Conservation (phyloP, 2,329 filamentous ascomycete species). For the Aspergillus jensenii region DNA sequence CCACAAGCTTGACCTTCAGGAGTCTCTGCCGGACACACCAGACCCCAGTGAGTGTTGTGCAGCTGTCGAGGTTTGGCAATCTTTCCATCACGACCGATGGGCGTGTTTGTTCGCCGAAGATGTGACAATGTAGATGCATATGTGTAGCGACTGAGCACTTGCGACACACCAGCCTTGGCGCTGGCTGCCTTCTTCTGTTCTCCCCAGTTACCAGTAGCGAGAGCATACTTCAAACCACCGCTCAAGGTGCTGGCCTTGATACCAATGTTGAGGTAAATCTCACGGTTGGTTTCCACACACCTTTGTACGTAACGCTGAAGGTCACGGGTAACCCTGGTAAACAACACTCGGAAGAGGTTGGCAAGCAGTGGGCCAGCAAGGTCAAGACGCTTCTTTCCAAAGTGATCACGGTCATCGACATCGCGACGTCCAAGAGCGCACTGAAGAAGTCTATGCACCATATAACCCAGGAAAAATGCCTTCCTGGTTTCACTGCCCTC, state of each 20-base stretch:
- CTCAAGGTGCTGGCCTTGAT: conserved; percentile 90
- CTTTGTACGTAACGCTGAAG: conserved; percentile 88
- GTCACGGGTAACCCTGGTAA: conserved; percentile 87
- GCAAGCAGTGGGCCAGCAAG: conserved; percentile 90
- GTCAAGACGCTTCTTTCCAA: conserved; percentile 97
- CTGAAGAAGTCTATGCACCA: conserved; percentile 94
- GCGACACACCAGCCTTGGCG: conserved; percentile 93
- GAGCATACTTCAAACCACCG: conserved; percentile 91
- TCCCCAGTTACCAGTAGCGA: conserved; percentile 98
- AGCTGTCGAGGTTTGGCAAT: conserved; percentile 96
- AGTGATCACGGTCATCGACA: conserved; percentile 96
- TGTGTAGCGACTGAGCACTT: conserved; percentile 96
- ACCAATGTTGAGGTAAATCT: conserved; percentile 87
- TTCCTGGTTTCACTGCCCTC: conserved; percentile 95
- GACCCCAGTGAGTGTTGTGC: conserved; percentile 97
- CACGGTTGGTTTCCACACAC: conserved; percentile 82
- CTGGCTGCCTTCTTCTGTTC: conserved; percentile 98
- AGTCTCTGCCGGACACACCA: conserved; percentile 96
- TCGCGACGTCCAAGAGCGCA: conserved; percentile 90
- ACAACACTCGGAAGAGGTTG: conserved; percentile 91
- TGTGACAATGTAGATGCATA: conserved; percentile 96
- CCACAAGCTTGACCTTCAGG: conserved; percentile 98
- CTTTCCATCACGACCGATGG: conserved; percentile 95
- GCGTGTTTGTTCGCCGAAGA: conserved; percentile 94
- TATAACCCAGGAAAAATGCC: conserved; percentile 97